Conservation (phyloP, 2,329 filamentous ascomycete genomes). For the Hortaea werneckii region DNA sequence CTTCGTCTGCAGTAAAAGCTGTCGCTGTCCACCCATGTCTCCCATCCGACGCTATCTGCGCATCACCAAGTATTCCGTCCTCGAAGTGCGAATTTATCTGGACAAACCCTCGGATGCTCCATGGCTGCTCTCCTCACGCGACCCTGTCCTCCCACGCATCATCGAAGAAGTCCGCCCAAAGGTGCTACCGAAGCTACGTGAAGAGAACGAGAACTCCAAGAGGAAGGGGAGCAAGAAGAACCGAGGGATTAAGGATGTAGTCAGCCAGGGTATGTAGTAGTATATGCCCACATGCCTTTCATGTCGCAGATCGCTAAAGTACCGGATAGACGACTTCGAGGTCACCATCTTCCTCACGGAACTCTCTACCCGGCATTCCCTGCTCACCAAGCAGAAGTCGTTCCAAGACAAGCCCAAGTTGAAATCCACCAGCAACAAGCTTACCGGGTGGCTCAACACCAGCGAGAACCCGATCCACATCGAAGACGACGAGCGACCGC, state of each 20-base stretch:
- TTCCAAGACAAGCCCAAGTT: slow-evolving; percentile 39
- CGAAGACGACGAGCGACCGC: slow-evolving; percentile 36
- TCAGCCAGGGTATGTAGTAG: slow-evolving; percentile 56
- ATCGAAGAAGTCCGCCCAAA: slow-evolving; percentile 77
- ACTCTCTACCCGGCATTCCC: slow-evolving; percentile 70
- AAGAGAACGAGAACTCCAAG: slow-evolving; percentile 58
- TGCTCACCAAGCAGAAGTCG: slow-evolving; percentile 76
- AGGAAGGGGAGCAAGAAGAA: slow-evolving; percentile 55
- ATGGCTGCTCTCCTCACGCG: slow-evolving; percentile 71
- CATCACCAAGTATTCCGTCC: slow-evolving; percentile 83
- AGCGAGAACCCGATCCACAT: slow-evolving; percentile 34
- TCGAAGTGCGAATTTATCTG: slow-evolving; percentile 95
- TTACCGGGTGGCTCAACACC: slow-evolving; percentile 36
- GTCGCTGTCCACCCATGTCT: slow-evolving; percentile 49
- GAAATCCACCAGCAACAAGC: slow-evolving; percentile 35
- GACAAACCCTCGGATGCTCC: slow-evolving; percentile 76
- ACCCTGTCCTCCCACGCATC: slow-evolving; percentile 69
- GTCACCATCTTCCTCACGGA: slow-evolving; percentile 90
- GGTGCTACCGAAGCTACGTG: slow-evolving; percentile 80
- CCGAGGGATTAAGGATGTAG: slow-evolving; percentile 74
- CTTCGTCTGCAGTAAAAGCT: no score
- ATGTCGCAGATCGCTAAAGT: no score
- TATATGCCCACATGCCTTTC: no score
- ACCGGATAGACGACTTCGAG: slow-evolving; percentile 72
- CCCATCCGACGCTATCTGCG: slow-evolving; percentile 81